Conservation (phyloP, 73 alveolate species). For the Paramecium sexaurelia region DNA sequence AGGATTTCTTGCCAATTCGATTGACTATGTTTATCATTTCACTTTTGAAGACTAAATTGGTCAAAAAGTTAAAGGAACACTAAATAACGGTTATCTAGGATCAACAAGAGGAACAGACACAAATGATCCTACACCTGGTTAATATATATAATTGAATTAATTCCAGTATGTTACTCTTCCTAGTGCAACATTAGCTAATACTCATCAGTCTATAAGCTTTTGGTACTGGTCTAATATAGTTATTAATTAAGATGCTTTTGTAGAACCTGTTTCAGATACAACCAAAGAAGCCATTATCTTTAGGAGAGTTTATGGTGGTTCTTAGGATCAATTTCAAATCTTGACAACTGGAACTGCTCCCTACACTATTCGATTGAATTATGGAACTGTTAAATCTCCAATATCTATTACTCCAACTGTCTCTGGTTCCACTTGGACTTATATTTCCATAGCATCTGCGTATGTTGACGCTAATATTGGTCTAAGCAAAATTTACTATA, state of each 20-base stretch:
- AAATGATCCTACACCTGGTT: constrained; percentile 15
- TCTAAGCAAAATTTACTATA: background rate
- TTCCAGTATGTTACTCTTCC: constrained; percentile 18
- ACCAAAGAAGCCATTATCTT: background rate
- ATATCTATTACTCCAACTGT: background rate
- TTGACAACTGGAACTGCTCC: background rate
- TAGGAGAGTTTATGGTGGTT: background rate
- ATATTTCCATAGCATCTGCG: background rate
- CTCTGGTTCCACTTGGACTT: constrained; percentile 9
- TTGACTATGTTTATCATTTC: background rate
- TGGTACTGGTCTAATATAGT: constrained; percentile 31
- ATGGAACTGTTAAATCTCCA: background rate
- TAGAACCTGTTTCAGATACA: background rate
- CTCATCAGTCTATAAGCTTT: background rate
- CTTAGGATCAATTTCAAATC: background rate
- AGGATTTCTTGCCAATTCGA: background rate
- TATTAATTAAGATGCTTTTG: background rate
- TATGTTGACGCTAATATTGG: background rate
- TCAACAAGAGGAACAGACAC: background rate
- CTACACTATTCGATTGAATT: background rate
- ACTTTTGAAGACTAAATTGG: background rate
- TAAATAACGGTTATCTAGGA: background rate
- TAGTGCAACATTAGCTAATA: background rate
- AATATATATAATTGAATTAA: background rate
- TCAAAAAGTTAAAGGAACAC: background rate